Evolutionary conservation across 2,329 filamentous ascomycete genomes (phyloP), one percentile per base, ranked within the genome.

Genomic region (Albifimbria verrucaria): DNA sequence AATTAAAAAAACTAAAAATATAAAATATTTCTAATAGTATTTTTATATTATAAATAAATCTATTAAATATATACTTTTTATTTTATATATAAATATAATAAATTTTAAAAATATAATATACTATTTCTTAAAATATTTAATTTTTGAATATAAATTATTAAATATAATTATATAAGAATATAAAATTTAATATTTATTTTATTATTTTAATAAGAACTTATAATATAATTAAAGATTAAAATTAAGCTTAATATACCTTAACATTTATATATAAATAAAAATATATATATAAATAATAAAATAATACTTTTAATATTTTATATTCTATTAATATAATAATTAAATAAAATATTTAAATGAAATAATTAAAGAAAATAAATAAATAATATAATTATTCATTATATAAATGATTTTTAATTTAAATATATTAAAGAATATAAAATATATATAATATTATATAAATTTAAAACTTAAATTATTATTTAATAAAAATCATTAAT

Each of bases 321-420:
- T 52, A 48, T 24, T 48, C n/a, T n/a, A 48, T 21, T 47, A 21
- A 32, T 36, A 39, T 18, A 24, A 39, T 36, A 43, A 22, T 44
- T 23, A 52, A 36, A 28, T 36, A 20, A 48, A 22, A 28, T 32
- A 48, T 39, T 36, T n/a, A 7, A 21, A 44, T 48, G 44, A 41
- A 48, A 48, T 51, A 5, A 51, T 43, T 46, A 46, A 48, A 54
- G 22, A 54, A 51, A 21, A 48, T 51, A 48, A 25, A 25, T 49
- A 42, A 52, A 42, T 26, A 36, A 39, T 47, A 39, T 24, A 28
- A 48, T 21, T 28, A 48, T 41, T 36, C 23, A 20, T 48, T 47
- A 52, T 25, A 32, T 39, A 36, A 47, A 24, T 39, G 36, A 18
- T 52, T 39, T 28, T 48, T 32, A 48, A 48, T 28, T 23, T 47